phyloP scores from a whole-genome alignment of 1,284 basidiomycete genomes.

The Meripilus lineatus region DNA sequence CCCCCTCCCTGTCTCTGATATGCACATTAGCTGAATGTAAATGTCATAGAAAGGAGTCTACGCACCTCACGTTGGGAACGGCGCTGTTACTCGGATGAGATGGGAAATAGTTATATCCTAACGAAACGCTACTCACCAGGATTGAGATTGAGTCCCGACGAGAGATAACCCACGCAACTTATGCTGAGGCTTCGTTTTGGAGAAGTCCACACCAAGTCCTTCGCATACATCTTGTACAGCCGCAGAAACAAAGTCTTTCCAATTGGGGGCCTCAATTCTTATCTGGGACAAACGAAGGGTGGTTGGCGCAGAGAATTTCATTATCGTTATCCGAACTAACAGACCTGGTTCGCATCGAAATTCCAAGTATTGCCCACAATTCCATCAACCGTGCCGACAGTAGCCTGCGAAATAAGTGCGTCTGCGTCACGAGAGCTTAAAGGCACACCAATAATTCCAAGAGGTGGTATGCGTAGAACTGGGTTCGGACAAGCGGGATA shows the following conservation, averaged over 20 bases:
- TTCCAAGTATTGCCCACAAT: constrained; percentile 21
- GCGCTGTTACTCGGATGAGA: too few relatives aligned
- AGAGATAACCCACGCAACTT: too few relatives aligned
- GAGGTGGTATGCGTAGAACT: constrained; percentile 15
- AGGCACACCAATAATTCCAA: constrained; percentile 33
- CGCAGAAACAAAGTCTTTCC: constrained; percentile 13
- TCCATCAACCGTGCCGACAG: constrained; percentile 20
- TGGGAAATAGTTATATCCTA: too few relatives aligned
- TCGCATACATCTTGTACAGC: constrained; percentile 24
- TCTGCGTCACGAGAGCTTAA: constrained; percentile 19
- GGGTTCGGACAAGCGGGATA: constrained; percentile 20
- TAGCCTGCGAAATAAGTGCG: constrained; percentile 5
- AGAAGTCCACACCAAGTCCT: constrained; percentile 9
- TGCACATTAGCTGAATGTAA: too few relatives aligned
- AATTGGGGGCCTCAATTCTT: constrained; percentile 14
- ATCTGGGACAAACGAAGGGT: constrained; percentile 4
- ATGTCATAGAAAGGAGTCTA: too few relatives aligned
- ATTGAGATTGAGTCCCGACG: too few relatives aligned
- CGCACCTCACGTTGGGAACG: too few relatives aligned
- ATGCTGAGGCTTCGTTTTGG: constrained; percentile 19
- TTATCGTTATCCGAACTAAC: background rate
- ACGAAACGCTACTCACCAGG: too few relatives aligned
- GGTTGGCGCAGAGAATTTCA: background rate
- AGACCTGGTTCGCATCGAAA: constrained; percentile 13
- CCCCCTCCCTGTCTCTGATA: too few relatives aligned